A percentile compares a stretch with the other conserved stretches of the same genome.
Evolutionary conservation across 2,329 filamentous ascomycete species (phyloP).

Genomic region (Cadophora malorum): DNA sequence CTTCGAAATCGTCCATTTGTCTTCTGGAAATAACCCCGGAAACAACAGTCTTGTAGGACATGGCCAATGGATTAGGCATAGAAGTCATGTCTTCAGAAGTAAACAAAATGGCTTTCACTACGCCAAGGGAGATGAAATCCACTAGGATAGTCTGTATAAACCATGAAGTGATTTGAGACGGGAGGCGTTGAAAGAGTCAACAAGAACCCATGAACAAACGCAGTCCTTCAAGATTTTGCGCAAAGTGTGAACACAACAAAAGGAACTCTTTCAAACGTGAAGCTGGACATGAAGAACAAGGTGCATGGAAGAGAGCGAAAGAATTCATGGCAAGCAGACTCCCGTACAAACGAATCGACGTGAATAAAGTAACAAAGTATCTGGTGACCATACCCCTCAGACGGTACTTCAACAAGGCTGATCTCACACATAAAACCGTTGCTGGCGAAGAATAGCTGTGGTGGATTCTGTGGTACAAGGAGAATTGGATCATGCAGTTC

Average conservation of each 20-base stretch:
- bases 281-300: background rate
- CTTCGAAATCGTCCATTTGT: background rate
- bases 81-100: no score
- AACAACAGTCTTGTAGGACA: background rate
- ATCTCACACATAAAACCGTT: background rate
- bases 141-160: background rate
- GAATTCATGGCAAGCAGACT: background rate
- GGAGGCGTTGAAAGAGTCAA: background rate
- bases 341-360: conserved; percentile 11
- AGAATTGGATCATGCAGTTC: background rate
- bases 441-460: no score
- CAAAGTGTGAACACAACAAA: background rate
- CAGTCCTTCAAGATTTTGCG: background rate
- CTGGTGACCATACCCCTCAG: no score
- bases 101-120: background rate
- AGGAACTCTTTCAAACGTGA: background rate
- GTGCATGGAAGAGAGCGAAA: background rate
- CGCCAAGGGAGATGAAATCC: background rate
- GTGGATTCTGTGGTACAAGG: background rate
- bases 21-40: background rate
- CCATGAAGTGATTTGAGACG: background rate
- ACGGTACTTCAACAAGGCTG: background rate
- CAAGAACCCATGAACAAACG: background rate
- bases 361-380: background rate
- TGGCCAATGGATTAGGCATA: background rate